Base-by-base conservation (phyloP, 352 stramenopile genomes). In the Thalassiosira livingstoniorum region DNA sequence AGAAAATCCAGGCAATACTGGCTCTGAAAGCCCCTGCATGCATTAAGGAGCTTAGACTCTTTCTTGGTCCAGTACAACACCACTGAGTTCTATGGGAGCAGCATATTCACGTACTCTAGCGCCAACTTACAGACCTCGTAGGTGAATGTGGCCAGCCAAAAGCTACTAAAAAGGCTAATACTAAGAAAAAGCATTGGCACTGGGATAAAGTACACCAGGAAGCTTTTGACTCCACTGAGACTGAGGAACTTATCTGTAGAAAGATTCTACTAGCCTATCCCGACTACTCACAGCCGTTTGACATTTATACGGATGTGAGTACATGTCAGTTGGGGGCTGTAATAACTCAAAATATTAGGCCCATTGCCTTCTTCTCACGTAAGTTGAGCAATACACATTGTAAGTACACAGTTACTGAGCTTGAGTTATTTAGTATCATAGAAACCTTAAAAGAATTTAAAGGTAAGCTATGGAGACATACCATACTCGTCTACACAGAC, bases 381-480 rank as follows among this genome's bases (percentile, higher is more conserved):
- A 90, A 90, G 64, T 43, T 83, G 21, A 82, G 60, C 54, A 57
- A 74, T 23, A 58, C 75, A 11, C 79, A 87, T 64, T 31, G 29
- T 13, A 74, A 64, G 18, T 87, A 89, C 47, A 81, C 58, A 29
- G 61, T 75, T 2, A 78, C 68, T 0, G 77, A 90, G 65, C 53
- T 72, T 35, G 78, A 88, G 63, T 32, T 88, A 10, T 32, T 87
- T 51, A 60, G 64, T n/a, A 86, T 87, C 37, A 69, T 83, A 29
- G 82, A 91, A 81, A 80, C 53, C 29, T 45, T 91, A 39, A 90
- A 88, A 69, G 86, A 89, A 55, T 88, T 83, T 45, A 81, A 83
- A 53, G 79, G 77, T 10, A 90, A 90, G 60, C 63, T 91, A 13
- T 78, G 75, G 29, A 83, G 86, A 25, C 73, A 83, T 10, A 31